phyloP scores from a whole-genome alignment of 2,329 filamentous ascomycete genomes.

The Diaporthe sp. region DNA sequence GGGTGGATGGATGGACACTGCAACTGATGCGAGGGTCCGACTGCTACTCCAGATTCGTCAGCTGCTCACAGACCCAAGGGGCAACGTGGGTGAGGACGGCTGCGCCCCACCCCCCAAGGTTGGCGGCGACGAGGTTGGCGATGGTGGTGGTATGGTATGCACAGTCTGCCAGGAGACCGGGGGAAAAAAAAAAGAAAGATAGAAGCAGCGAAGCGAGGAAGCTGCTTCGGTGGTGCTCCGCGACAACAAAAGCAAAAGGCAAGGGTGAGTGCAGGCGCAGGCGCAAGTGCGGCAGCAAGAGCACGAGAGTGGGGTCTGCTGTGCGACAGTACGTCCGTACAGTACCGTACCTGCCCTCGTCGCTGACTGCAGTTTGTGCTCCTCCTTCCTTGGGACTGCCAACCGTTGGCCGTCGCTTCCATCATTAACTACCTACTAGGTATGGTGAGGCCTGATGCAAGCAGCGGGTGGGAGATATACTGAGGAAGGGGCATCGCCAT shows the following conservation, averaged over 20 bases:
- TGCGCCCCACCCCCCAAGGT: neutral
- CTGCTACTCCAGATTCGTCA: conserved; percentile 30
- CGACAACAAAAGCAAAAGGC: conserved; percentile 1
- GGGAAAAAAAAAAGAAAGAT: neutral
- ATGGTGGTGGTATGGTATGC: conserved; percentile 6
- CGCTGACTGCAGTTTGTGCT: neutral
- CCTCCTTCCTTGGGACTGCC: neutral
- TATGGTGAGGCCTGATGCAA: neutral
- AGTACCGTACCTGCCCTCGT: neutral
- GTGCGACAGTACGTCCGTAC: conserved; percentile 22
- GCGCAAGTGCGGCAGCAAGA: neutral
- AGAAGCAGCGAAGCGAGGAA: neutral
- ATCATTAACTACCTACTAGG: neutral
- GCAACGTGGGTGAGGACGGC: neutral
- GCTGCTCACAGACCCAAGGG: conserved; percentile 4
- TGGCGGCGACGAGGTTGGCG: conserved; percentile 25
- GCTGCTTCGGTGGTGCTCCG: conserved; percentile 2
- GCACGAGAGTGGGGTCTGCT: conserved; percentile 9
- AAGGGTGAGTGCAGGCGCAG: neutral
- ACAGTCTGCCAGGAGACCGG: neutral
- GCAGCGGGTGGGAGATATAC: neutral
- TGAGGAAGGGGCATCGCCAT: conserved; percentile 8
- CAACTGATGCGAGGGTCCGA: conserved; percentile 19
- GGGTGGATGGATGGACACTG: conserved; percentile 17
- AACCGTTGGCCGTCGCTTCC: neutral